These are phyloP conservation scores for Rhytidiadelphus loreus DNA, from an alignment of 225 moss, liverwort and hornwort genomes.

Conservation along the genomic window DNA sequence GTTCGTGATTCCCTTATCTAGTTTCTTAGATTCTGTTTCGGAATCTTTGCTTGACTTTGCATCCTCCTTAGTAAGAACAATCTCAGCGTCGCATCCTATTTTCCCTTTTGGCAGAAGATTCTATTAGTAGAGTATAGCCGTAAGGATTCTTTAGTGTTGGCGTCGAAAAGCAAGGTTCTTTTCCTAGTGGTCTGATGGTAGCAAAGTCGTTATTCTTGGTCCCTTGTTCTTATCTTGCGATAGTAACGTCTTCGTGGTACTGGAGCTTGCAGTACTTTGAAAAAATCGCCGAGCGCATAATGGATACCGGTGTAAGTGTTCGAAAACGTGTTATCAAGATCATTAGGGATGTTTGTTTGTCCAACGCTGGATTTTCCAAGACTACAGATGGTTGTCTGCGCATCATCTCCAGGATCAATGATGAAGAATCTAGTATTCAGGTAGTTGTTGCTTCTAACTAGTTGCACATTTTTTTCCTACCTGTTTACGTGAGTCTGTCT, in stretches of 20 bases:
- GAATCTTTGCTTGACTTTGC: neutral
- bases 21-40: neutral
- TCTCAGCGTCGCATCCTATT: neutral
- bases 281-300: conserved; percentile 91
- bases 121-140: neutral
- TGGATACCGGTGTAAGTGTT: conserved; percentile 99
- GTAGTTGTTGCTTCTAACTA: conserved; percentile 1
- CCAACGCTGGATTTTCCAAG: conserved; percentile 72
- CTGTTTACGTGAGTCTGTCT: neutral
- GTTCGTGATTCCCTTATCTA: neutral
- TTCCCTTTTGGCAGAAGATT: neutral
- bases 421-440: conserved; percentile 95
- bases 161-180: neutral
- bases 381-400: conserved; percentile 85
- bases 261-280: conserved; percentile 75
- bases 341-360: conserved; percentile 91
- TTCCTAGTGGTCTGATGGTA: neutral
- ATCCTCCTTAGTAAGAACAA: neutral
- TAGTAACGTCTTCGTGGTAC: neutral
- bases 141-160: neutral
- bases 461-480: neutral
- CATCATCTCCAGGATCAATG: conserved; percentile 93
- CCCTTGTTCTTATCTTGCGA: neutral
- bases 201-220: neutral
- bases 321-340: conserved; percentile 98